These are phyloP conservation scores for Talaromyces sp. DNA, from an alignment of 2,329 filamentous ascomycete genomes.

Conservation along the genomic window DNA sequence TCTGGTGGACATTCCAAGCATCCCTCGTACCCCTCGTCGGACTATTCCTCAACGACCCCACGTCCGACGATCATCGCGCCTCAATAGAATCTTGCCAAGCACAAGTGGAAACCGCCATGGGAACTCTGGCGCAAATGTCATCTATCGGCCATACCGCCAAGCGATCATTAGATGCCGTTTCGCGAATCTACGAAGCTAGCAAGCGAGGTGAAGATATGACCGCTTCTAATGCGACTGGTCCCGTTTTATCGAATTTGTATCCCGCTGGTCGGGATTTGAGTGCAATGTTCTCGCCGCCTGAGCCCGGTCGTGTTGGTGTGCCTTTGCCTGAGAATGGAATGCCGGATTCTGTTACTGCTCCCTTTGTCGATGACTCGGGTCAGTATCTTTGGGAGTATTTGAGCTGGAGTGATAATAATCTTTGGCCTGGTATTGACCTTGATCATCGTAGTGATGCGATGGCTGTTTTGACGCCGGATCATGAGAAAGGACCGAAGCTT, in stretches of 20 bases:
- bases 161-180: conserved; percentile 65
- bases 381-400: conserved; percentile 43
- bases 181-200: conserved; percentile 64
- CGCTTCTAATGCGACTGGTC: conserved; percentile 11
- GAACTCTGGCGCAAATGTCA: conserved; percentile 55
- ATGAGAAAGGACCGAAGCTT: conserved; percentile 31
- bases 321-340: conserved; percentile 25
- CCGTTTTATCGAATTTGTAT: conserved; percentile 14
- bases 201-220: conserved; percentile 31
- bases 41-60: conserved; percentile 57
- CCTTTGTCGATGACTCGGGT: conserved; percentile 33
- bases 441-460: conserved; percentile 27
- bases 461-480: conserved; percentile 28
- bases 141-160: conserved; percentile 67
- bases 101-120: conserved; percentile 56
- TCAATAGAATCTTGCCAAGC: conserved; percentile 55
- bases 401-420: conserved; percentile 40
- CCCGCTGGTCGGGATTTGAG: conserved; percentile 21
- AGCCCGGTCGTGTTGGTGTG: conserved; percentile 21
- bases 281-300: conserved; percentile 18
- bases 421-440: conserved; percentile 35
- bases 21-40: conserved; percentile 77
- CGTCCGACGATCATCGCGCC: conserved; percentile 62
- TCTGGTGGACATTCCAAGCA: conserved; percentile 80
- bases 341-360: conserved; percentile 26